Conservation (phyloP, 257 asterid species). For the Jaltomata sinuosa region DNA sequence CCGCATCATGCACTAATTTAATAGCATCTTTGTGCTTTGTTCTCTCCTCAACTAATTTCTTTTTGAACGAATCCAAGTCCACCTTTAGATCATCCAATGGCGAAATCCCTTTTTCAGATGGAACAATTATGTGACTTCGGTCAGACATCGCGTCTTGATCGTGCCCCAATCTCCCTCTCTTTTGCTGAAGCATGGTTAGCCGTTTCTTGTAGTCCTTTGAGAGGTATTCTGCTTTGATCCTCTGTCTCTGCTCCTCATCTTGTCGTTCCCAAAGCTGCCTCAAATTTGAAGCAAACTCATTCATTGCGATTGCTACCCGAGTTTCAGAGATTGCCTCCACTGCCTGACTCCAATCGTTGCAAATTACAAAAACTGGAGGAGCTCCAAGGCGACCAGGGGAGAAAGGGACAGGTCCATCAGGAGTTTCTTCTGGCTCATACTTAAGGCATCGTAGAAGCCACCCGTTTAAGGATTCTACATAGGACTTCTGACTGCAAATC, state of each 20-base stretch:
- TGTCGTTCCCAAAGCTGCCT: conserved; percentile 77
- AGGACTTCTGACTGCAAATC: conserved; percentile 66
- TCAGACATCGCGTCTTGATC: conserved; percentile 28
- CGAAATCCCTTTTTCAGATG: conserved; percentile 53
- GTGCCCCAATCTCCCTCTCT: conserved; percentile 22
- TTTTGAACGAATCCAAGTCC: conserved; percentile 69
- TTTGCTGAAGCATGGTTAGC: conserved; percentile 21
- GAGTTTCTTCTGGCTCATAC: conserved; percentile 61
- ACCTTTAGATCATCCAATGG: conserved; percentile 63
- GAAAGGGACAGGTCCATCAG: conserved; percentile 75
- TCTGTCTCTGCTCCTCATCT: conserved; percentile 76
- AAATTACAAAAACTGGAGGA: conserved; percentile 74
- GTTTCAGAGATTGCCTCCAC: conserved; percentile 64
- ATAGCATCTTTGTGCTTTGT: conserved; percentile 71
- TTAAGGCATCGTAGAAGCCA: conserved; percentile 79
- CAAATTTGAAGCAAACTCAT: conserved; percentile 55
- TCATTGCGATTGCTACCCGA: conserved; percentile 71
- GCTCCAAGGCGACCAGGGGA: conserved; percentile 91
- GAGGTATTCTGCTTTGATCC: conserved; percentile 63
- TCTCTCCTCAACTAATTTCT: conserved; percentile 62
- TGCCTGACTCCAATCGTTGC: conserved; percentile 93
- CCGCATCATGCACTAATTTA: conserved; percentile 79
- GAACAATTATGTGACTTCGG: conserved; percentile 38
- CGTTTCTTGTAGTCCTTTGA: conserved; percentile 54
- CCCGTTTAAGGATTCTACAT: conserved; percentile 61